Percentiles rank a stretch among this genome's conserved stretches.
These are phyloP conservation scores for Ogataea populi-albae DNA, from an alignment of 805 yeast genomes.

Conservation along the genomic window DNA sequence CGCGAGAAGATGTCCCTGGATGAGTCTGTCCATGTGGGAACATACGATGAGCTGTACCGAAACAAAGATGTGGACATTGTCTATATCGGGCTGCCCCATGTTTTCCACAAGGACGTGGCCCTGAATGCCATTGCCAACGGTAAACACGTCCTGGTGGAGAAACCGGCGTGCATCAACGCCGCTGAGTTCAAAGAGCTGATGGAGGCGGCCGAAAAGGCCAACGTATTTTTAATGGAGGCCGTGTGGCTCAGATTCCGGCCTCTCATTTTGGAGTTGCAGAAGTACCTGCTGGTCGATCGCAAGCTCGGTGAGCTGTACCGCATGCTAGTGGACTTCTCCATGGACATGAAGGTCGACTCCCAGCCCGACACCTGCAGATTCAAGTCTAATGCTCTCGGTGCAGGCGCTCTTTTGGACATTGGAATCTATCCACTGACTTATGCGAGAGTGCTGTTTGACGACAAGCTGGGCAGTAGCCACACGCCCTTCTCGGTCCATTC, in stretches of 20 bases:
- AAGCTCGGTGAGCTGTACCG: slow-evolving; percentile 46
- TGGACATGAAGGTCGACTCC: slow-evolving; percentile 32
- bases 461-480: slow-evolving; percentile 31
- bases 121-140: slow-evolving; percentile 41
- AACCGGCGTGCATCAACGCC: slow-evolving; percentile 49
- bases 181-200: slow-evolving; percentile 40
- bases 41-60: slow-evolving; percentile 42
- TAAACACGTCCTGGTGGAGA: slow-evolving; percentile 53
- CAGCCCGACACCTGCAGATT: slow-evolving; percentile 36
- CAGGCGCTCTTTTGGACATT: slow-evolving; percentile 54
- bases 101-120: slow-evolving; percentile 44
- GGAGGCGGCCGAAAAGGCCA: slow-evolving; percentile 40
- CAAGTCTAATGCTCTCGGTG: slow-evolving; percentile 45
- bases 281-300: slow-evolving; percentile 37
- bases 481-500: slow-evolving; percentile 28
- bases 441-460: slow-evolving; percentile 38
- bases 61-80: slow-evolving; percentile 43
- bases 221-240: slow-evolving; percentile 53
- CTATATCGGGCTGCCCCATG: slow-evolving; percentile 54
- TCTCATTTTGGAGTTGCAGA: slow-evolving; percentile 33
- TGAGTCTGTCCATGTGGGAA: slow-evolving; percentile 17
- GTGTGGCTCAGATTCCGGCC: slow-evolving; percentile 57
- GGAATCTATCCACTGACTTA: slow-evolving; percentile 52
- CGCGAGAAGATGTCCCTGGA: slow-evolving; percentile 16
- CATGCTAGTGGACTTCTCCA: slow-evolving; percentile 41